Base-by-base conservation (phyloP, 306 rosid genomes). In the Mimosa bimucronata region DNA sequence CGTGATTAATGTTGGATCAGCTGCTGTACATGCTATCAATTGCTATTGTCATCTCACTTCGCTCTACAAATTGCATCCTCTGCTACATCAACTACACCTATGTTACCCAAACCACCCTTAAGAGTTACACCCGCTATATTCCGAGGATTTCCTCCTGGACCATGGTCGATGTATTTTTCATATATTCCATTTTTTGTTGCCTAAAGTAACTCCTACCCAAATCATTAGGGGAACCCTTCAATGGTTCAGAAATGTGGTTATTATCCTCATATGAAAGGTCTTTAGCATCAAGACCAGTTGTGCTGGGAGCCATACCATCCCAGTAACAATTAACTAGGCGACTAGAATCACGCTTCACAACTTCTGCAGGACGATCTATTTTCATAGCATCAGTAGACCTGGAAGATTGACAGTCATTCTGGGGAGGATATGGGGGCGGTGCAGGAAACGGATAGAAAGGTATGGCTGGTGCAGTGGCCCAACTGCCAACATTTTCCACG, bases 361-460 rank as follows among this genome's bases (percentile, higher is more conserved):
- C 78, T 80, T 88, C 88, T 16, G 87, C 81, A 60, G 84, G 83
- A 46, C 79, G 87, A 74, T 71, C 81, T 64, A 77, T 85, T 69
- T 70, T n/a, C 84, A 74, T 67, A 74, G 75, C 79, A 79, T 55
- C 29, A 62, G 67, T n/a, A 37, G 82, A 25, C 71, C 80, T 81
- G 46, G 87, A 85, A 38, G 89, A 84, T n/a, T 85, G 83, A 74
- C 38, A 79, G 79, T 74, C 84, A 82, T 76, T 81, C 83, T 45
- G 84, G 71, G 88, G 87, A 9, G 89, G 92, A 84, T 79, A 74
- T 1, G 91, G 83, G 69, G 99, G 99, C 41, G 88, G 70, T 15
- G 99, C 98, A 73, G 99, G 99, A 86, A 93, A 96, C 37, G 97
- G 94, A 71, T 71, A 81, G 87, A 93, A 96, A 82, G 99, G 97